Base-by-base conservation (phyloP, 768 basidiomycete species). In the Strobilomyces confusus region DNA sequence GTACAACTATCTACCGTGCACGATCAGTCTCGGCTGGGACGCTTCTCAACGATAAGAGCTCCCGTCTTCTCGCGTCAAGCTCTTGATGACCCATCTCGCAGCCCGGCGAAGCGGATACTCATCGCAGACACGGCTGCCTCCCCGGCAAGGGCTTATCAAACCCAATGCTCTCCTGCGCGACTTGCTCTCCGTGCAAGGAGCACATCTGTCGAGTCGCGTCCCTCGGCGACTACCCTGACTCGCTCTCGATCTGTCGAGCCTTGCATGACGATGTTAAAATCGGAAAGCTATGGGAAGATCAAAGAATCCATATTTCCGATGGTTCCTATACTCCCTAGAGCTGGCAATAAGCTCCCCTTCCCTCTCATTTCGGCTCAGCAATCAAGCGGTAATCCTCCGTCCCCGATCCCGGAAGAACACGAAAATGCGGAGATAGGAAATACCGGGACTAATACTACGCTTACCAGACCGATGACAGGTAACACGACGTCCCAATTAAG, bases 401-500 rank as follows among this genome's bases (percentile, higher is more conserved):
- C 58, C 2, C 38, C 74, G 19, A 72, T 73, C 23, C 66, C 60
- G 7, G 75, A 76, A 54, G 75, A 73, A 51, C 40, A 19, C 1
- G 63, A 69, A 48, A 34, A 20, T 20, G 49, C 34, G 15, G 44
- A 57, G 25, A 46, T 19, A 20, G 26, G 30, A 22, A 45, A 29
- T 44, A n/a, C 50, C 36, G 46, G 49, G 54, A 37, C 56, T 1
- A 56, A 67, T 41, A 38, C 60, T 36, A 47, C 61, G 0, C 43
- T 52, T 15, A 54, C 50, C 29, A 66, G 34, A 48, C 61, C 34
- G 40, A 45, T 63, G 19, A 60, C 69, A 33, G 52, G 63, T n/a
- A 58, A 58, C 20, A 55, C 60, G 5, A 79, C 77, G 51, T 80
- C 80, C 17, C 74, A 56, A 42, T 62, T 84, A 48, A 81, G 77